Evolutionary conservation across 805 yeast genomes (phyloP), one percentile per base, ranked within the genome.

Genomic region (Wickerhamiella lipophila): DNA sequence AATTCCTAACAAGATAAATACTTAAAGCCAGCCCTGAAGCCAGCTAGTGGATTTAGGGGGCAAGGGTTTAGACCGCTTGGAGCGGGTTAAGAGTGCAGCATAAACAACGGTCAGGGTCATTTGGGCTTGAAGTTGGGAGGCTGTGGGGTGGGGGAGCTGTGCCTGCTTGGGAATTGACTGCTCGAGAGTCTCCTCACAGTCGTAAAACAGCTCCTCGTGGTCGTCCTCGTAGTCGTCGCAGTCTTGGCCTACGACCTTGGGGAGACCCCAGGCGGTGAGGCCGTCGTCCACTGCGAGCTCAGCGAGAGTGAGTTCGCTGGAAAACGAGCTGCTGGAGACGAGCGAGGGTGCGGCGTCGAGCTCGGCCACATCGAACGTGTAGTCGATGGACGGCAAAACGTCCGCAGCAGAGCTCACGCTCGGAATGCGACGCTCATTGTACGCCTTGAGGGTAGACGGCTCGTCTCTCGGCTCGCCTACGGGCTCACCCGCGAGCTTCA

Each of bases 211-310:
- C 23, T 48, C 50, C 29, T 42, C 47, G 6, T 19, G 38, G 3
- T 38, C 46, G 18, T 21, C 38, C 22, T 40, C 39, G 36, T 15
- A 40, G 16, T 45, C 56, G 13, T 41, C 55, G 8, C 27, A 49
- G 5, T 19, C 19, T 9, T 44, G 50, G 11, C 41, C 52, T n/a
- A 56, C 36, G 21, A 49, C 51, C 49, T 52, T 57, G 27, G 64
- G 64, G 5, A 60, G 52, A 1, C 64, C 64, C 64, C 64, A 60
- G 13, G 52, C 54, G 11, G 58, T 53, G 6, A 60, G 50, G 4
- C 61, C 62, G 25, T 59, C 62, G 34, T 60, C 62, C 3, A 55
- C 55, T 2, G 50, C 48, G 27, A 40, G 19, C 18, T 51, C 53
- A 3, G 53, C 47, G 25, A 44, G 49, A 23, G 49, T 44, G 36